A percentile compares a stretch with the other conserved stretches of the same genome.
Evolutionary conservation across 1,284 basidiomycete genomes (phyloP).

Genomic region (Leccinum subatratum): DNA sequence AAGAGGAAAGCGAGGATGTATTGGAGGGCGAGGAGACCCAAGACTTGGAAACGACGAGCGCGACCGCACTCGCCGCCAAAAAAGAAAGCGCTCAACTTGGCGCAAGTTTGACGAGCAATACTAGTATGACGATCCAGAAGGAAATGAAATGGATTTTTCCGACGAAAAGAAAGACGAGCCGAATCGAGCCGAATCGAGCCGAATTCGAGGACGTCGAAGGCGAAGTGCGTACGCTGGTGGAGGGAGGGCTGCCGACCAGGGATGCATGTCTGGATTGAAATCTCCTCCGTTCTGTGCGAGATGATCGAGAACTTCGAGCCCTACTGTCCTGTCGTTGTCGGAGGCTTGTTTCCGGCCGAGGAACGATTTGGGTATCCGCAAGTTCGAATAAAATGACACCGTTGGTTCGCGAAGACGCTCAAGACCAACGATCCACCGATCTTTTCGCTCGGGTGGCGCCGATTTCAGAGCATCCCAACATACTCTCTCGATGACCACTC

Average conservation of each 20-base stretch:
- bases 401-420: constrained; percentile 89
- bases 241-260: constrained; percentile 91
- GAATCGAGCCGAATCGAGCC: constrained; percentile 77
- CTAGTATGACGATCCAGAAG: constrained; percentile 88
- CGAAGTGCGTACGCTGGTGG: constrained; percentile 77
- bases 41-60: constrained; percentile 40
- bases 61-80: constrained; percentile 71
- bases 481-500: constrained; percentile 97
- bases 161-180: constrained; percentile 91
- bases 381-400: constrained; percentile 92
- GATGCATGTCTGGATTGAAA: constrained; percentile 90
- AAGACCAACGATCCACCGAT: constrained; percentile 98
- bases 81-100: constrained; percentile 87
- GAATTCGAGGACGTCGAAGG: constrained; percentile 84
- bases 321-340: constrained; percentile 84
- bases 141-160: constrained; percentile 79
- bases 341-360: constrained; percentile 88
- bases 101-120: constrained; percentile 96
- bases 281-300: constrained; percentile 82
- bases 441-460: constrained; percentile 91
- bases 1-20: constrained; percentile 38
- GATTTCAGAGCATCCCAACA: constrained; percentile 93
- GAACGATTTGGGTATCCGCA: constrained; percentile 94
- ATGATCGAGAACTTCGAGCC: constrained; percentile 94
- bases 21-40: constrained; percentile 39